phyloP scores from a whole-genome alignment of 306 rosid genomes.

The Vigna nakashimae region DNA sequence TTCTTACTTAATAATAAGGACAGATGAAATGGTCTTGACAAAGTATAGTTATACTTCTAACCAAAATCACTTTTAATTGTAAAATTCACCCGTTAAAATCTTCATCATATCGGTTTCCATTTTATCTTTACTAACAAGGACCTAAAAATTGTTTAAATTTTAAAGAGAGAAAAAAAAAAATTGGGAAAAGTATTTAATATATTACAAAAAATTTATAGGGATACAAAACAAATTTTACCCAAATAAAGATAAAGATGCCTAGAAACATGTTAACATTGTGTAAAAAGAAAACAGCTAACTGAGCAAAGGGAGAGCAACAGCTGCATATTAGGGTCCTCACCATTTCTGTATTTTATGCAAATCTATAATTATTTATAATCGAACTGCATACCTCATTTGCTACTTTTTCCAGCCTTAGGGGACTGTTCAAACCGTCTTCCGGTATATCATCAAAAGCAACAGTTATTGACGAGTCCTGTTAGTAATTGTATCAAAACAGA shows the following conservation, averaged over 20 bases:
- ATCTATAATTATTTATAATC: slow-evolving; percentile 20
- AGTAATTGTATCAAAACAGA: slow-evolving; percentile 44
- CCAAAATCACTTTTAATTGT: too few relatives aligned
- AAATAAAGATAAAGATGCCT: neutral
- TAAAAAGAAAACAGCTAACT: slow-evolving; percentile 17
- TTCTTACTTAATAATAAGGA: too few relatives aligned
- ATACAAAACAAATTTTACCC: too few relatives aligned
- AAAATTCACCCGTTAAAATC: too few relatives aligned
- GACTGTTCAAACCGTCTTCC: slow-evolving; percentile 91
- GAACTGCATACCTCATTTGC: slow-evolving; percentile 80
- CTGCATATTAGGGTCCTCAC: slow-evolving; percentile 25
- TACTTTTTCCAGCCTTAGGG: slow-evolving; percentile 89
- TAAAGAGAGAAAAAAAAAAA: too few relatives aligned
- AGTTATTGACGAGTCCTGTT: slow-evolving; percentile 91
- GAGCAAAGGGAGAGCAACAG: slow-evolving; percentile 23
- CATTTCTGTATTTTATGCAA: slow-evolving; percentile 27
- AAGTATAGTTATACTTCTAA: too few relatives aligned
- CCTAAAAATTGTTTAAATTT: too few relatives aligned
- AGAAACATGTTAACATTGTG: slow-evolving; percentile 10
- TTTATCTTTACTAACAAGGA: too few relatives aligned
- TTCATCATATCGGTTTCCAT: too few relatives aligned
- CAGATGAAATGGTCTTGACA: too few relatives aligned
- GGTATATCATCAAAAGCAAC: slow-evolving; percentile 97
- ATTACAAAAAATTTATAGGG: too few relatives aligned
- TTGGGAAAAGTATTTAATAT: too few relatives aligned